Evolutionary conservation across 371 early-diverging fungal species (phyloP), one percentile per base, ranked within the genome.

Genomic region (Mycotypha africana): DNA sequence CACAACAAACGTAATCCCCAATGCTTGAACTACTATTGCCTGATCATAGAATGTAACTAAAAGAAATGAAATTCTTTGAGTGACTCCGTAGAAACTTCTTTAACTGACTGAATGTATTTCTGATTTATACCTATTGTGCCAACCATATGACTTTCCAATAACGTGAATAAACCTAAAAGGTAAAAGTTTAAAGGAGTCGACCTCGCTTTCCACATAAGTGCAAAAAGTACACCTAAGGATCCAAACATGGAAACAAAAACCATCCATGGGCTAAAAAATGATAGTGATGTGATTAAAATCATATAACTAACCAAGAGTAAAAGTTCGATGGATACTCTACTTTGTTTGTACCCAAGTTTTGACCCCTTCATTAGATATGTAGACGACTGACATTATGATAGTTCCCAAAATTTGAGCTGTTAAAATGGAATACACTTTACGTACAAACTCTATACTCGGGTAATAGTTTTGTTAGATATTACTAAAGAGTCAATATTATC

Each of bases 351-450:
- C 73, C 55, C 62, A 82, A 12, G 45, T 43, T 54, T 70, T 69
- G n/a, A 67, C 56, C 21, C 45, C 49, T 16, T 43, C 51, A 32
- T 71, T 73, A 46, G 75, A 75, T 60, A 84, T 76, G 58, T 84
- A 76, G 9, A 81, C 28, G 2, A 67, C 66, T 6, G 79, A 74
- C 20, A 83, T 52, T 8, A 70, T 51, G 14, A 70, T 63, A 4
- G 88, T 86, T 15, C 67, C 57, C 3, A 79, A 55, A 4, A 90
- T 45, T 56, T 88, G 88, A 4, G 56, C 60, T 2, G 79, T 67
- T 19, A 90, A 68, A 25, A 90, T 86, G 15, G 79, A 71, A 55
- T 87, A 88, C 1, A 90, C 88, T 64, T 90, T 90, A 55, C 86
- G 68, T 23, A 88, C 67, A 59, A 90, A 90, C 36, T 77, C 83